Percentiles rank a stretch among this genome's conserved stretches.
Conservation (phyloP, 2,329 filamentous ascomycete species). For the Setomelanomma holmii region DNA sequence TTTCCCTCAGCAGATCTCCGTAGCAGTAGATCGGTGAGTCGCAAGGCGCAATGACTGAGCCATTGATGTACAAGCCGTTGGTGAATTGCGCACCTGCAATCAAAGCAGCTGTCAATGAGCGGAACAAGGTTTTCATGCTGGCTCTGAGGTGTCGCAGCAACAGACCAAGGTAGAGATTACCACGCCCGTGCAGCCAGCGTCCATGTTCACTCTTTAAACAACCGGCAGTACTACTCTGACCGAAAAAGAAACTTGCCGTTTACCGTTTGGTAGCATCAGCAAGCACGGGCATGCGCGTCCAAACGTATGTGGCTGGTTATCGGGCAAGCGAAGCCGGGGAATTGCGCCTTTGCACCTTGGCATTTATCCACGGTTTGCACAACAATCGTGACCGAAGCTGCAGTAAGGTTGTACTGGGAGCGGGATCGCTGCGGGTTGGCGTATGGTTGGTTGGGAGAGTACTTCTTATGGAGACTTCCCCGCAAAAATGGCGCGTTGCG, state of each 20-base stretch:
- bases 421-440: background rate
- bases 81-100: conserved; percentile 31
- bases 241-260: conserved; percentile 24
- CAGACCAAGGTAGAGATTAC: background rate
- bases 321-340: background rate
- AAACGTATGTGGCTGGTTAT: conserved; percentile 31
- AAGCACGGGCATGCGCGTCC: conserved; percentile 8
- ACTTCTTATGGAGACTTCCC: conserved; percentile 18
- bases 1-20: conserved; percentile 67
- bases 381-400: conserved; percentile 4
- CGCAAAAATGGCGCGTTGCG: conserved; percentile 21
- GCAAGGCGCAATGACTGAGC: conserved; percentile 68
- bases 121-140: conserved; percentile 16
- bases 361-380: background rate
- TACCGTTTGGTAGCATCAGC: conserved; percentile 2
- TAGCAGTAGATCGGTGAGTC: conserved; percentile 73
- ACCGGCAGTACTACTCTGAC: background rate
- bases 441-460: background rate
- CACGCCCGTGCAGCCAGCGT: background rate
- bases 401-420: background rate
- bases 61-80: conserved; percentile 64
- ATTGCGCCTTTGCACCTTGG: background rate
- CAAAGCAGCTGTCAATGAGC: conserved; percentile 17
- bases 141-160: conserved; percentile 6
- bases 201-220: conserved; percentile 10